phyloP scores from a whole-genome alignment of 768 basidiomycete genomes.

The Sistotremastrum niveocremeum region DNA sequence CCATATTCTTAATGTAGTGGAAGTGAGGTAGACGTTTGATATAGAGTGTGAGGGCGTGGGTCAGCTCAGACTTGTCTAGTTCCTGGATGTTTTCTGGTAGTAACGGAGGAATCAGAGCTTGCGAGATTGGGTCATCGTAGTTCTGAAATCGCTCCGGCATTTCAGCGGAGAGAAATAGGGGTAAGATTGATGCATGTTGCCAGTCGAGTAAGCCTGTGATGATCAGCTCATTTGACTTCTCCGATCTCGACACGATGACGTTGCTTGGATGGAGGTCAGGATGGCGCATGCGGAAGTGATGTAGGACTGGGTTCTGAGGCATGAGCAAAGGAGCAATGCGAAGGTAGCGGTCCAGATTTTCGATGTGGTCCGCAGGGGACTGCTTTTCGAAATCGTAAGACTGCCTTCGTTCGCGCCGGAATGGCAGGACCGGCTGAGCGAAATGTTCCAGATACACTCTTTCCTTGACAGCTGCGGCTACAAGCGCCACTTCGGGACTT shows the following conservation, averaged over 20 bases:
- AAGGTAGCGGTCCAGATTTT: constrained; percentile 37
- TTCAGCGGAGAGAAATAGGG: constrained; percentile 34
- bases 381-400: constrained; percentile 32
- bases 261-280: constrained; percentile 31
- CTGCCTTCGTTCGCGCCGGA: constrained; percentile 27
- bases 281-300: constrained; percentile 35
- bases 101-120: constrained; percentile 25
- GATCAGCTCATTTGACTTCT: constrained; percentile 24
- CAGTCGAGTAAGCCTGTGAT: constrained; percentile 36
- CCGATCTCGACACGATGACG: constrained; percentile 32
- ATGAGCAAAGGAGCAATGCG: constrained; percentile 33
- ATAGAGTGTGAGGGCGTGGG: constrained; percentile 22
- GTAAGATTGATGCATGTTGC: constrained; percentile 43
- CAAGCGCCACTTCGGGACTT: constrained; percentile 29
- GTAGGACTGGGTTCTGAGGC: constrained; percentile 24
- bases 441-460: constrained; percentile 33
- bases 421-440: constrained; percentile 33
- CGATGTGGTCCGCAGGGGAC: constrained; percentile 28
- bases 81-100: constrained; percentile 29
- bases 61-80: constrained; percentile 25
- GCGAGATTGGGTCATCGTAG: constrained; percentile 28
- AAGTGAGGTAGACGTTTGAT: constrained; percentile 34
- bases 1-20: constrained; percentile 33
- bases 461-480: constrained; percentile 31
- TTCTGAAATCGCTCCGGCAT: constrained; percentile 33